These are phyloP conservation scores for Puccinia sorghi DNA, from an alignment of 1,284 basidiomycete genomes.

Conservation along the genomic window DNA sequence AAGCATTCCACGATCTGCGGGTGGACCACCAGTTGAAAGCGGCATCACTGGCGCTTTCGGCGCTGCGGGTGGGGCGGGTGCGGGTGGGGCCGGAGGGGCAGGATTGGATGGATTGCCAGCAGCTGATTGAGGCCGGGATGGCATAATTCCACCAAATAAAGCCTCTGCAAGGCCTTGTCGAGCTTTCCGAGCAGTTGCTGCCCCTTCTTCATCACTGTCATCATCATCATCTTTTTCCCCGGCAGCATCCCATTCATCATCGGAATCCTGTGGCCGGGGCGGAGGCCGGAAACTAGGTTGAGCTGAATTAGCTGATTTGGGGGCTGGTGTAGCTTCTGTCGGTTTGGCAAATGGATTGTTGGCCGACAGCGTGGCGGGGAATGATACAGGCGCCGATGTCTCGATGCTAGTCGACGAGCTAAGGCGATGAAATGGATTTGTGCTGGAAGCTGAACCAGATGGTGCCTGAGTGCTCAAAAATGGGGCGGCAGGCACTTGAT, in stretches of 20 bases:
- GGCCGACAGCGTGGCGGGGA: slow-evolving; percentile 56
- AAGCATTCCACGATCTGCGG: slow-evolving; percentile 69
- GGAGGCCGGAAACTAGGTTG: slow-evolving; percentile 50
- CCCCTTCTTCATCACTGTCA: slow-evolving; percentile 77
- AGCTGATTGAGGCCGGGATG: slow-evolving; percentile 48
- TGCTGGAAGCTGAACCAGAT: slow-evolving; percentile 47
- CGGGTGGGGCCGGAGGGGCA: slow-evolving; percentile 59
- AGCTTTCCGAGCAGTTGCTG: slow-evolving; percentile 62
- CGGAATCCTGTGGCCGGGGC: slow-evolving; percentile 62
- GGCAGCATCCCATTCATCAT: slow-evolving; percentile 80
- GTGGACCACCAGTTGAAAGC: slow-evolving; percentile 55
- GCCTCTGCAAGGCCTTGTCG: slow-evolving; percentile 74
- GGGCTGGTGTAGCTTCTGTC: slow-evolving; percentile 58
- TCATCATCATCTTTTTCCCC: slow-evolving; percentile 71
- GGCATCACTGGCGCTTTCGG: slow-evolving; percentile 55
- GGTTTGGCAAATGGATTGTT: slow-evolving; percentile 58
- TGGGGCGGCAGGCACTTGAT: slow-evolving; percentile 55
- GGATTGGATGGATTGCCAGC: slow-evolving; percentile 55
- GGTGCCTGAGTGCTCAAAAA: slow-evolving; percentile 58
- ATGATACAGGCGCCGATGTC: slow-evolving; percentile 57
- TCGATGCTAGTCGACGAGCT: slow-evolving; percentile 48
- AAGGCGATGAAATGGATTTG: slow-evolving; percentile 53
- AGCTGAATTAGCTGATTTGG: slow-evolving; percentile 43
- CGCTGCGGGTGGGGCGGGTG: slow-evolving; percentile 57
- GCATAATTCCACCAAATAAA: slow-evolving; percentile 72